Percentiles rank a stretch among this genome's conserved stretches.
Evolutionary conservation across 495 filamentous ascomycete genomes (phyloP).

Genomic region (Penicillium daleae): DNA sequence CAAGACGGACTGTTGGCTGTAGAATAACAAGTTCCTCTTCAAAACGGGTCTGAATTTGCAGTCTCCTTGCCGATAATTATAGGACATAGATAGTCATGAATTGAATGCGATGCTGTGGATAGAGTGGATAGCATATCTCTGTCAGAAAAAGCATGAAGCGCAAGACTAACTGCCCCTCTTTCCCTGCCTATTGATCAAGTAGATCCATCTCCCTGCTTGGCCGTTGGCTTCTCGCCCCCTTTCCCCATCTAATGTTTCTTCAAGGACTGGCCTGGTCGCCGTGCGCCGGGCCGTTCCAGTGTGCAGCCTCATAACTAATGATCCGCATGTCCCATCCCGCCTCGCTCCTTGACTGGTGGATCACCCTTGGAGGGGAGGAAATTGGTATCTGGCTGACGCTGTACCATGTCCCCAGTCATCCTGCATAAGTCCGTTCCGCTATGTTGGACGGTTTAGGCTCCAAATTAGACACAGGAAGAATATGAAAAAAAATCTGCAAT

Average conservation of each 20-base stretch:
- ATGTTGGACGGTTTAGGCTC: conserved; percentile 46
- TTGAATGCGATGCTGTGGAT: background rate
- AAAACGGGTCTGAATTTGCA: conserved; percentile 20
- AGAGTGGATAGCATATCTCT: conserved; percentile 2
- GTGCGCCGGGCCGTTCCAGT: conserved; percentile 57
- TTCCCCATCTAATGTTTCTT: conserved; percentile 44
- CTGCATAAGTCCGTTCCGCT: conserved; percentile 48
- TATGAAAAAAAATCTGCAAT: conserved; percentile 10
- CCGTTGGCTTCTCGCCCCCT: conserved; percentile 9
- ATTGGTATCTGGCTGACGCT: conserved; percentile 43
- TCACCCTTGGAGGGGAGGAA: conserved; percentile 27
- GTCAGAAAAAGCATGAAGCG: background rate
- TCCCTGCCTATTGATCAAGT: background rate
- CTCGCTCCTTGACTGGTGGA: conserved; percentile 43
- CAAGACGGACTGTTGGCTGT: no score
- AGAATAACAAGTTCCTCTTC: background rate
- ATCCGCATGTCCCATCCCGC: conserved; percentile 51
- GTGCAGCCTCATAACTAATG: conserved; percentile 55
- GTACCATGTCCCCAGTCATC: conserved; percentile 38
- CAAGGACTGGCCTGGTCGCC: conserved; percentile 46
- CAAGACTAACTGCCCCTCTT: conserved; percentile 5
- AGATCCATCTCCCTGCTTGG: background rate
- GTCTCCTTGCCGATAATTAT: background rate
- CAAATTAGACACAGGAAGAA: conserved; percentile 38
- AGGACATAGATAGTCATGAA: background rate